A percentile compares a stretch with the other conserved stretches of the same genome.
These are phyloP conservation scores for Penicillium sp. DNA, from an alignment of 2,329 filamentous ascomycete species.

Conservation along the genomic window DNA sequence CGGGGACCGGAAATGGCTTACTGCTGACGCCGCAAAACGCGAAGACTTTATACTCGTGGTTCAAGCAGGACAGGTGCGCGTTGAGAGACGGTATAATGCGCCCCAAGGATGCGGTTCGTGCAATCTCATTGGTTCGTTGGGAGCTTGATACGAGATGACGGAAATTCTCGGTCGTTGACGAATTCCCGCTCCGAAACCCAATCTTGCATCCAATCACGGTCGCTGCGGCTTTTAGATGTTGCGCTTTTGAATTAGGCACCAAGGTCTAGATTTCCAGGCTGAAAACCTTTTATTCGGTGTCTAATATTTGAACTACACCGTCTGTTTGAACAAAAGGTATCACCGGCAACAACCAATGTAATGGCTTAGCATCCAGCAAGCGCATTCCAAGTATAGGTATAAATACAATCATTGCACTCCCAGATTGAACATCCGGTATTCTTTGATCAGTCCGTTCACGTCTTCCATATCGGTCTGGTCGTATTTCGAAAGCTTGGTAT, in stretches of 20 bases:
- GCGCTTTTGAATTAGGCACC: no score
- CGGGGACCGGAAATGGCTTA: background rate
- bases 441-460: conserved; percentile 27
- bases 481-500: conserved; percentile 10
- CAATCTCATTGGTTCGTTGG: background rate
- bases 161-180: background rate
- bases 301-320: no score
- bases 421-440: conserved; percentile 24
- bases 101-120: background rate
- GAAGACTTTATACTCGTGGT: background rate
- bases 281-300: no score
- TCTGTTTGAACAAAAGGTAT: no score
- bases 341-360: no score
- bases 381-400: background rate
- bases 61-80: background rate
- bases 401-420: background rate
- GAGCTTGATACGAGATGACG: background rate
- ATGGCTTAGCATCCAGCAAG: background rate
- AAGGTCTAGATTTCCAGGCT: no score
- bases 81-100: background rate
- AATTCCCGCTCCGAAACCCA: background rate
- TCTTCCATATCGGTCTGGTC: conserved; percentile 28
- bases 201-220: background rate
- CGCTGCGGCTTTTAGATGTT: background rate
- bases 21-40: background rate